A percentile compares a stretch with the other conserved stretches of the same genome.
Conservation (phyloP, 257 asterid species). For the Ballota nigra region DNA sequence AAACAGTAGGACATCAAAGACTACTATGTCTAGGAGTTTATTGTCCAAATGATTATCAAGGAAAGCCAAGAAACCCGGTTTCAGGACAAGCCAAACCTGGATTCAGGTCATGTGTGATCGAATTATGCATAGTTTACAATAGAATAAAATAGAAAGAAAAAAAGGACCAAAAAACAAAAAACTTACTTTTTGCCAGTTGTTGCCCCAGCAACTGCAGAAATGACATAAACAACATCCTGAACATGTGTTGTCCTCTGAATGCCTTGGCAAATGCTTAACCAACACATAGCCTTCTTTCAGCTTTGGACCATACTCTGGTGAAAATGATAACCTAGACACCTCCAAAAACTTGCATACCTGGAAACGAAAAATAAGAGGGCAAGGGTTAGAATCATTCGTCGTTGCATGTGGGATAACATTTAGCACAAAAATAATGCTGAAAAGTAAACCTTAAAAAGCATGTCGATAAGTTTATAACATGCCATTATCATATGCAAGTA, state of each 20-base stretch:
- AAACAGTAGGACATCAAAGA: constrained; percentile 59
- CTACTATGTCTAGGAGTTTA: constrained; percentile 70
- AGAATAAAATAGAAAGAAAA: background rate
- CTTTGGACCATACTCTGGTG: constrained; percentile 84
- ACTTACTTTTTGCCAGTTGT: constrained; percentile 80
- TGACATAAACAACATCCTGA: constrained; percentile 53
- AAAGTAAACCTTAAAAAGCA: constrained; percentile 5
- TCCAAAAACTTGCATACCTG: constrained; percentile 97
- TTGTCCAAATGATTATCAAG: constrained; percentile 72
- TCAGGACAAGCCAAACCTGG: constrained; percentile 94
- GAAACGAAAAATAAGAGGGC: background rate
- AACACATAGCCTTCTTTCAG: constrained; percentile 86
- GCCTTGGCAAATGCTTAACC: constrained; percentile 61
- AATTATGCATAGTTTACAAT: constrained; percentile 8
- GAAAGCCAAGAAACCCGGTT: constrained; percentile 89
- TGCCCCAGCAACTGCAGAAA: constrained; percentile 66
- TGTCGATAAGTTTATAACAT: background rate
- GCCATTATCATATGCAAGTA: background rate
- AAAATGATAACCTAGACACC: constrained; percentile 90
- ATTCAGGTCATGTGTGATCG: constrained; percentile 23
- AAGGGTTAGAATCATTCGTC: background rate
- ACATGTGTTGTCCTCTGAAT: constrained; percentile 49
- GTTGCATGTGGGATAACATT: constrained; percentile 6
- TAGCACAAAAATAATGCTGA: constrained; percentile 6
- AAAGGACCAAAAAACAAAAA: constrained; percentile 6